Evolutionary conservation across 495 filamentous ascomycete species (phyloP).

Genomic region (Talaromyces wortmannii): DNA sequence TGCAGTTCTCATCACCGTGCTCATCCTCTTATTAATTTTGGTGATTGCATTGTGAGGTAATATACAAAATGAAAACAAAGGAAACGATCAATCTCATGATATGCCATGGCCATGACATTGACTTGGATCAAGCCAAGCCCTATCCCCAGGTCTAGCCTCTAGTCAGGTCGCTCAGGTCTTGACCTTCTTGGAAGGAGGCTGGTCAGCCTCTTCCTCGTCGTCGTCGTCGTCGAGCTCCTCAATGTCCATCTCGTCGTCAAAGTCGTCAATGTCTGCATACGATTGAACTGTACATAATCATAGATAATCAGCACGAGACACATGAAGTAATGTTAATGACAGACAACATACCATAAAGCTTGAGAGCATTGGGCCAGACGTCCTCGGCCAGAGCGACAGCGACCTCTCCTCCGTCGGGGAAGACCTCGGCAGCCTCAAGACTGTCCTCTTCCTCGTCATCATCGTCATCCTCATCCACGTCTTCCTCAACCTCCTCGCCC

Average conservation of each 20-base stretch:
- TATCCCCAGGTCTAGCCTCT: background rate
- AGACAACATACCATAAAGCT: conserved; percentile 73
- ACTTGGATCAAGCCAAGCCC: no score
- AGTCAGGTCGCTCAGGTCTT: conserved; percentile 19
- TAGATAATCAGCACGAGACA: conserved; percentile 6
- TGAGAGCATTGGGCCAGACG: conserved; percentile 78
- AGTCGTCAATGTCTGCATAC: conserved; percentile 19
- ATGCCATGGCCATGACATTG: no score
- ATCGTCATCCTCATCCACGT: conserved; percentile 40
- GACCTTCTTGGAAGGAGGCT: conserved; percentile 36
- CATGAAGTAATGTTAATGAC: background rate
- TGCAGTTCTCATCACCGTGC: conserved; percentile 71
- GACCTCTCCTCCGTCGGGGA: conserved; percentile 71
- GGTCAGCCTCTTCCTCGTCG: conserved; percentile 12
- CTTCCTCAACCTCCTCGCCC: conserved; percentile 42
- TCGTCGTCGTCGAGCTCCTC: conserved; percentile 21
- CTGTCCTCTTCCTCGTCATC: conserved; percentile 50
- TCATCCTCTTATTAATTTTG: conserved; percentile 78
- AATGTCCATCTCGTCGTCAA: conserved; percentile 22
- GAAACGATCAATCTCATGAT: background rate
- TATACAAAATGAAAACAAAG: background rate
- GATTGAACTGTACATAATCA: conserved; percentile 18
- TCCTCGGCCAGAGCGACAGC: conserved; percentile 78
- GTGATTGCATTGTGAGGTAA: conserved; percentile 47
- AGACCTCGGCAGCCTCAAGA: conserved; percentile 62